Evolutionary conservation across 2,329 filamentous ascomycete genomes (phyloP).

Genomic region (Cercospora canescens): DNA sequence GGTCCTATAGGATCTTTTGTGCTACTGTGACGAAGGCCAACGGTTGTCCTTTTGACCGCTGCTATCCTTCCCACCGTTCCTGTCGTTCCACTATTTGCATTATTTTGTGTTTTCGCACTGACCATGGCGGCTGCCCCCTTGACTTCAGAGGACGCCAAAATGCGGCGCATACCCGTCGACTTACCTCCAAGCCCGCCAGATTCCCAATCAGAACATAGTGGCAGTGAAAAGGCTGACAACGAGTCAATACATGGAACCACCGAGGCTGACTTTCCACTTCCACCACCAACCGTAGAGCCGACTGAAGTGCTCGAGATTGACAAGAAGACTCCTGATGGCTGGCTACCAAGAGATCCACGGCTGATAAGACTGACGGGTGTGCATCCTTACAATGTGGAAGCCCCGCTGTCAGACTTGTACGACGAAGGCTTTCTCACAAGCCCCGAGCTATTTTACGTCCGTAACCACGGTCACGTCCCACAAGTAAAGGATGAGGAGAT

Average conservation of each 20-base stretch:
- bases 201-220: conserved; percentile 35
- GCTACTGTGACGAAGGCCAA: background rate
- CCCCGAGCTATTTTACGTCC: conserved; percentile 85
- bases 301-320: conserved; percentile 71
- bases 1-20: background rate
- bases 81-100: background rate
- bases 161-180: conserved; percentile 27
- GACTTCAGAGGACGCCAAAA: conserved; percentile 20
- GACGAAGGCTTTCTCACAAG: conserved; percentile 83
- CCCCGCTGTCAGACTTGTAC: conserved; percentile 76
- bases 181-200: conserved; percentile 41
- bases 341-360: conserved; percentile 76
- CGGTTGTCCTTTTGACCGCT: background rate
- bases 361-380: conserved; percentile 84
- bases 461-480: conserved; percentile 86
- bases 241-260: conserved; percentile 60
- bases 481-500: conserved; percentile 70
- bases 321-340: conserved; percentile 77
- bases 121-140: conserved; percentile 12
- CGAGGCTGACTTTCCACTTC: conserved; percentile 60
- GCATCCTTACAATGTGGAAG: conserved; percentile 89
- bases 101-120: background rate
- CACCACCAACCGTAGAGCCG: conserved; percentile 60
- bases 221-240: conserved; percentile 30
- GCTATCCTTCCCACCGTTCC: background rate